Percentiles rank a stretch among this genome's conserved stretches.
Evolutionary conservation across 441 rosid genomes (phyloP).

Genomic region (Croton setiger): DNA sequence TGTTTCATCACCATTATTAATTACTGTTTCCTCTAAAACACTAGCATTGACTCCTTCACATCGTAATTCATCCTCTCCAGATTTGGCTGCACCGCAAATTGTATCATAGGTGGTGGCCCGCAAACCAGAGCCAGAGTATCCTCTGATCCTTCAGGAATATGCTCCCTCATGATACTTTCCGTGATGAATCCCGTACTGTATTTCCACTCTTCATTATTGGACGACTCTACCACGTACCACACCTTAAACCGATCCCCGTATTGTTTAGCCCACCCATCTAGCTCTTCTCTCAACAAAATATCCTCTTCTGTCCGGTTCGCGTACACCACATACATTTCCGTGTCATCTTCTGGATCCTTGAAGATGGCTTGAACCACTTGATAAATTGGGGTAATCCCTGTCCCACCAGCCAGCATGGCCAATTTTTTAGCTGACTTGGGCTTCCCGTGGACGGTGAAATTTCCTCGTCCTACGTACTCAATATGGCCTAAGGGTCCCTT

Average conservation of each 20-base stretch:
- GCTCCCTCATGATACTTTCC: constrained; percentile 59
- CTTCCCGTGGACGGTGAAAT: constrained; percentile 62
- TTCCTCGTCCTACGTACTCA: constrained; percentile 64
- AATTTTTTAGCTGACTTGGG: constrained; percentile 69
- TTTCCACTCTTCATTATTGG: constrained; percentile 62
- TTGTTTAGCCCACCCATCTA: constrained; percentile 64
- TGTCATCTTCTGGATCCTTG: constrained; percentile 68
- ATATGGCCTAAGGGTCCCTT: constrained; percentile 92
- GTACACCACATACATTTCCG: constrained; percentile 77
- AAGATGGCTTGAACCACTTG: constrained; percentile 72
- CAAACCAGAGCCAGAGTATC: constrained; percentile 68
- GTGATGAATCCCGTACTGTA: constrained; percentile 67
- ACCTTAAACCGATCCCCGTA: constrained; percentile 51
- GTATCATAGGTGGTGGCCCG: constrained; percentile 95
- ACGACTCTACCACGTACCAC: constrained; percentile 72
- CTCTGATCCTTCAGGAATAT: constrained; percentile 51
- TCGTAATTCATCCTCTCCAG: constrained; percentile 86
- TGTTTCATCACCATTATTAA: background rate
- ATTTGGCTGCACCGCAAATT: constrained; percentile 81
- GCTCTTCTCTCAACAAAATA: constrained; percentile 66
- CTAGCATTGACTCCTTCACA: constrained; percentile 52
- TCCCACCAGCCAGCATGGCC: constrained; percentile 90
- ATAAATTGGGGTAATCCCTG: constrained; percentile 84
- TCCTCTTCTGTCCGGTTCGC: constrained; percentile 87
- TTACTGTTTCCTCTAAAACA: constrained; percentile 38